Conservation (phyloP, 306 rosid species). For the Begonia loranthoides region DNA sequence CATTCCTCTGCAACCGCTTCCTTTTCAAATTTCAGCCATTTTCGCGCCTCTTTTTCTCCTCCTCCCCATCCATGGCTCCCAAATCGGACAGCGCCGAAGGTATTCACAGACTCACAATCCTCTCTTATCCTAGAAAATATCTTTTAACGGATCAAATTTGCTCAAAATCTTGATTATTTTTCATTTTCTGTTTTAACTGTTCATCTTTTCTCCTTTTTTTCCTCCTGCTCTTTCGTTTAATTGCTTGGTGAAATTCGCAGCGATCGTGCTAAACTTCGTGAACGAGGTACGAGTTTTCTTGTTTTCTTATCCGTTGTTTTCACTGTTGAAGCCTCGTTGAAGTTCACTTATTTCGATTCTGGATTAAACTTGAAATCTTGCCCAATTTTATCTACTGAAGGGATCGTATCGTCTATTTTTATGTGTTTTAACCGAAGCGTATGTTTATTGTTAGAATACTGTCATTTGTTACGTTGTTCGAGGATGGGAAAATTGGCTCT, state of each 20-base stretch:
- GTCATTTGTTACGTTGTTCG: too few species aligned
- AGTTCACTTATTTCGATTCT: too few species aligned
- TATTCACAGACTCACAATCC: conserved; percentile 4
- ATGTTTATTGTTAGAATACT: too few species aligned
- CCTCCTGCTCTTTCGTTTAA: background rate
- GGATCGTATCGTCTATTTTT: too few species aligned
- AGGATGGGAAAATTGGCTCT: too few species aligned
- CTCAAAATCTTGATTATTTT: background rate
- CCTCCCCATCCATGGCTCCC: conserved; percentile 56
- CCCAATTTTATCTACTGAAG: too few species aligned
- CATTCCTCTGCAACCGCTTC: too few species aligned
- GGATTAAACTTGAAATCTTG: too few species aligned
- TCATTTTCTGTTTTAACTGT: conserved; percentile 2
- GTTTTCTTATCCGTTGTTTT: background rate
- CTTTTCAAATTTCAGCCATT: background rate
- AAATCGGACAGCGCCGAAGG: conserved; percentile 70
- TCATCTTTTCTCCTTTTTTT: background rate
- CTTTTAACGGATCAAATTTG: too few species aligned
- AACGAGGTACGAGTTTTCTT: conserved; percentile 42
- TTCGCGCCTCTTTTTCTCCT: conserved; percentile 50
- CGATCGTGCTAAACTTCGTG: conserved; percentile 75
- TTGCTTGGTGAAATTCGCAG: conserved; percentile 26
- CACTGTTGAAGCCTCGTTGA: background rate
- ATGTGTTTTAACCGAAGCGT: too few species aligned
- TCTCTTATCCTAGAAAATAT: background rate